Evolutionary conservation across 352 stramenopile genomes (phyloP), one percentile per base, ranked within the genome.

Genomic region (Pythium diclinum): DNA sequence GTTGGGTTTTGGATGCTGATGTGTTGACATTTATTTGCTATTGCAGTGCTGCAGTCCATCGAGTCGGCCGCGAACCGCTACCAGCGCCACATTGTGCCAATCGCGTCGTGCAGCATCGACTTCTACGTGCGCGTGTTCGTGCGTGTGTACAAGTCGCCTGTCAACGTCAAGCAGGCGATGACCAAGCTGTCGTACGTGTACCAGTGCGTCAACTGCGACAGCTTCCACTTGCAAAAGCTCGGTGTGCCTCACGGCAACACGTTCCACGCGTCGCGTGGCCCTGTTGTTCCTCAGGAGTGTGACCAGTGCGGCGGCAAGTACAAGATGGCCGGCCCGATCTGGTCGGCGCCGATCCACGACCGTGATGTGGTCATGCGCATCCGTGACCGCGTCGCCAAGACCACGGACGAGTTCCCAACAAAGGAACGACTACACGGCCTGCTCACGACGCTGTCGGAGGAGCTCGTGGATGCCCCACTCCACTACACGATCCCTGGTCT

Each of bases 111-210:
- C 59, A 98, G 96, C 66, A 99, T 99, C 72, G 96, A 99, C 62
- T 99, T 99, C 73, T 99, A 99, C 82, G 86, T 99, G 46, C 95
- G 98, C 53, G 91, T 99, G 44, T 99, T 99, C 81, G 97, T 99
- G 16, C 95, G 98, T 63, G 96, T 99, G 46, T 98, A 96, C 77
- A 93, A 98, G 70, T 96, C 95, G 57, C 97, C 97, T 19, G 83
- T 92, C 16, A 97, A 98, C 68, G 95, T 96, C 38, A 98, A 98
- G 76, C 85, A 95, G 57, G 88, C 83, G 11, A 95, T 96, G 85
- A 96, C 86, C 49, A 96, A 96, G 77, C 83, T 93, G 14, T 96
- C 88, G 62, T 86, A 95, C 66, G 79, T 91, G 10, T 96, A 81
- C 64, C 86, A 79, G 84, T 99, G 94, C 54, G 96, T 96, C 13